Base-by-base conservation (phyloP, 495 filamentous ascomycete genomes). In the Tuber calosporum region DNA sequence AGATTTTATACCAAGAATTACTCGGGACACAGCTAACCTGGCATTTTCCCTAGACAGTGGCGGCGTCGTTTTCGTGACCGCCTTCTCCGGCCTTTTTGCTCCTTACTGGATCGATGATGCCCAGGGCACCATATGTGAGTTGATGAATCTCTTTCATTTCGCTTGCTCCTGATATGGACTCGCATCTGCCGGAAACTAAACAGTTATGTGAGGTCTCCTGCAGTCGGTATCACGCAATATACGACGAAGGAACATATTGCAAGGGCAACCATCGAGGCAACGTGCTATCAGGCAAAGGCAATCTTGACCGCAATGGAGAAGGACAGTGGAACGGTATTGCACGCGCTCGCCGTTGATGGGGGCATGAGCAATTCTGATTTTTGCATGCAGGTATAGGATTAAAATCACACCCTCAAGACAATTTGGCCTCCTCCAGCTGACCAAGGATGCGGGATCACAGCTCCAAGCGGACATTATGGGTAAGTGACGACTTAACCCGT, bases 21-120 rank as follows among this genome's bases (percentile, higher is more conserved):
- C 67, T n/a, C 67, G 69, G 69, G 9, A 8, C 40, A 68, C 38
- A 15, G 40, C 17, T 26, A 38, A 71, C n/a, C 7, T 58, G 45
- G 38, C 22, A 48, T 15, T 34, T 30, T 19, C 22, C 41, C 13
- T 19, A 81, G 92, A 98, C 77, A 97, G 89, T 73, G 94, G 94
- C 74, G 94, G 94, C 37, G 92, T 94, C 48, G 87, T 96, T 8
- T 98, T 98, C 80, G 94, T 98, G 68, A 97, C 94, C 41, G 94
- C 94, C 1, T 98, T 98, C 82, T 95, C 92, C 84, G 94, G 94
- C 74, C 86, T 98, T 1, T 97, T 97, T 82, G 94, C 94, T 26
- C 94, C 94, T n/a, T 97, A 97, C 82, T 98, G 94, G 94, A 96
- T 97, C 75, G 94, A 97, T 82, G 93, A 97, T 83, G 93, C 93